Base-by-base conservation (phyloP, 345 rosid genomes). In the Lepidium africanum region DNA sequence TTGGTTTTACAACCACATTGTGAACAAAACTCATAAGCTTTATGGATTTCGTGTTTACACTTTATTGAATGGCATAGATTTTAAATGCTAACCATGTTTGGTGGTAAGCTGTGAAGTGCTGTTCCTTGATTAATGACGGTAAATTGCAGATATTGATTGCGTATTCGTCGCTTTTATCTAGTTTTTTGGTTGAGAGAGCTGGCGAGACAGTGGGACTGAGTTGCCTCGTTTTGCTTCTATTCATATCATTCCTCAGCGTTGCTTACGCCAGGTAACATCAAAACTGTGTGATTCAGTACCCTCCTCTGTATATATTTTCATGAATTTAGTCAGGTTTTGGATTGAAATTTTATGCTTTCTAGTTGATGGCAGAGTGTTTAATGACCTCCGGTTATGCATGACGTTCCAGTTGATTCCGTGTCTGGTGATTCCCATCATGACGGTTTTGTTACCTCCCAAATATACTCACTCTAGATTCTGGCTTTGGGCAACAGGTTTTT, bases 311-410 rank as follows among this genome's bases (percentile, higher is more conserved):
- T 14, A 9, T 17, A 16, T 13, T 9, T 30, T 17, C 21, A 5
- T 11, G 33, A 2, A 6, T 21, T 7, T 38, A 51, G 69, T 50
- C 53, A 61, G 51, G 59, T 62, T 46, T n/a, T 37, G 12, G 73
- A 74, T 68, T 58, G 67, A 67, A 54, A 42, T 54, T 74, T 68
- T 64, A 56, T 64, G 16, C 5, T 33, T 62, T 2, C 40, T 77
- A 81, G 88, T 78, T 86, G 85, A 78, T 86, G 88, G 92, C 96
- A 87, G 96, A 89, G 79, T 81, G 76, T 91, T 89, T 85, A 85
- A 86, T 72, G 97, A 91, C 82, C 87, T 91, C 78, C 87, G 88
- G 74, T 80, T 88, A 76, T 87, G 96, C 87, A 78, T 88, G 85
- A 81, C 82, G 84, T 88, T 85, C 89, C 92, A 86, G 85, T 73